Base-by-base conservation (phyloP, 2,329 filamentous ascomycete species). In the Talaromyces piceae region DNA sequence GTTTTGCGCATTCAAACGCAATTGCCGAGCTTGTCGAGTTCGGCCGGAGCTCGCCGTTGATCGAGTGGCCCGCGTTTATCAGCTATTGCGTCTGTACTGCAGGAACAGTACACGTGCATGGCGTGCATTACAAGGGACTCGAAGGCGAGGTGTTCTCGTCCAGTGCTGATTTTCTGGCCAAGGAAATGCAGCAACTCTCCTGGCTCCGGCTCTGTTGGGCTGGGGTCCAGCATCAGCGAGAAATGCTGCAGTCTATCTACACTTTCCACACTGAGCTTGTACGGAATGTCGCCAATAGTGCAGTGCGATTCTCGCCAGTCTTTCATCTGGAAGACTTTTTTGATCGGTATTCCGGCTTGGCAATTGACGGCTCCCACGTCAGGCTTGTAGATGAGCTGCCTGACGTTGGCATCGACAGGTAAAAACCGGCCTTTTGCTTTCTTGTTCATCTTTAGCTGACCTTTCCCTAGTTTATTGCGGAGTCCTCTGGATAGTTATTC, bases 251-350 rank as follows among this genome's bases (percentile, higher is more conserved):
- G 66, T 80, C 77, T 7, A 85, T 94, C 9, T 91, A 87, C 63
- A 80, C 79, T 23, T 87, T 84, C n/a, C 89, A 95, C 61, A 77
- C 81, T 0, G 87, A 91, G 64, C 76, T 94, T n/a, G 83, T 91
- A 49, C 87, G 87, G 62, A 83, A 80, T 3, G 67, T 89, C 18
- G 77, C 81, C 1, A 82, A 77, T 49, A 87, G 81, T 56, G 77
- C 83, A 0, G 84, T 87, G 77, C 75, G 86, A 8, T 89, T 88
- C 58, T 84, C 84, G 0, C 84, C 87, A 0, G 86, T 88, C 1
- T 91, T 93, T 61, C 87, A 93, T 55, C 78, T 91, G 12, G 88
- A 93, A 57, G 87, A 93, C 63, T 94, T 94, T 67, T 91, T 93
- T 59, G 87, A 93, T 59, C 78, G 89, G 25, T 95, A 95, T 18